Evolutionary conservation across 305 asterid species (phyloP).

Genomic region (Rubia balearica): DNA sequence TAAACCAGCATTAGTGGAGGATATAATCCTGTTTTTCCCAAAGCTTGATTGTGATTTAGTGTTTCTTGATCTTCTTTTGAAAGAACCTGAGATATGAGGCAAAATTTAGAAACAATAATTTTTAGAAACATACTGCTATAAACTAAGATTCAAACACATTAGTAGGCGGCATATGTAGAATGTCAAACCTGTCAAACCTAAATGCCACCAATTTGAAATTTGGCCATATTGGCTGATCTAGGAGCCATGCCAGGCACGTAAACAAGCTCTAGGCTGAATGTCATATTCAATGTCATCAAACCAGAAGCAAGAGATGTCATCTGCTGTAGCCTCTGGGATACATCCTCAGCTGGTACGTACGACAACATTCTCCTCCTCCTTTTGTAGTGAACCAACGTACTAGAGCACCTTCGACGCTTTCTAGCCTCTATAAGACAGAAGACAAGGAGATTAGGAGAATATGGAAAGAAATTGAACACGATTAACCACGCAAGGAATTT

Average conservation of each 20-base stretch:
- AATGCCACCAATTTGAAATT: conserved; percentile 73
- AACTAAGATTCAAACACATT: conserved; percentile 1
- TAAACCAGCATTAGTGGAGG: conserved; percentile 72
- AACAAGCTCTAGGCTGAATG: conserved; percentile 58
- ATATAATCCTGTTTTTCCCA: conserved; percentile 56
- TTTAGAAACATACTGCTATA: not conserved
- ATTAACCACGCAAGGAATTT: not conserved
- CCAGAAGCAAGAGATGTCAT: conserved; percentile 74
- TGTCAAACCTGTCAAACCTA: conserved; percentile 72
- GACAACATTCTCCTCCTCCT: conserved; percentile 64
- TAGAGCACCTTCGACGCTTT: conserved; percentile 53
- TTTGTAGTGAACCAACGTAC: conserved; percentile 49
- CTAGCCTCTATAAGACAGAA: conserved; percentile 33
- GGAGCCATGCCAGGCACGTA: conserved; percentile 65
- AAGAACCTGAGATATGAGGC: conserved; percentile 44
- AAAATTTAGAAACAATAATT: not conserved
- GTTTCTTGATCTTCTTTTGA: conserved; percentile 62
- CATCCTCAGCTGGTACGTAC: conserved; percentile 49
- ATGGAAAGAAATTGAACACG: not conserved
- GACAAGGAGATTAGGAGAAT: conserved; percentile 2
- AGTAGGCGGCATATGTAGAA: not conserved
- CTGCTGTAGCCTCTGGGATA: conserved; percentile 42
- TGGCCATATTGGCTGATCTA: conserved; percentile 56
- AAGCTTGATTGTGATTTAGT: conserved; percentile 42
- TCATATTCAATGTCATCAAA: conserved; percentile 54